Evolutionary conservation across 768 basidiomycete species (phyloP).

Genomic region (Phanerodontia chrysosporium): DNA sequence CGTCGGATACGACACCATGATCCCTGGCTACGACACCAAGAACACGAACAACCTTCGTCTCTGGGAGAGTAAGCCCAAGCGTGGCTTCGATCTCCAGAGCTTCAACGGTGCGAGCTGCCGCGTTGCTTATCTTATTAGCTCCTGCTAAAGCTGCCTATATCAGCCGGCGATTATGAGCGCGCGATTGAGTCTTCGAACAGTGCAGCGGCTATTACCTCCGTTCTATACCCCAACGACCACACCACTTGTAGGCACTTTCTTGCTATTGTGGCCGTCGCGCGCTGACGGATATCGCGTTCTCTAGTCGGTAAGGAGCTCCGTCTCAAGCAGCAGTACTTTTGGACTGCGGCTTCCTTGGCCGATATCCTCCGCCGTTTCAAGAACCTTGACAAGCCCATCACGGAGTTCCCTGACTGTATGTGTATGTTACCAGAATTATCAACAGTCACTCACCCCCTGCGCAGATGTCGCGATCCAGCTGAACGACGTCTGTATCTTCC

Average conservation of each 20-base stretch:
- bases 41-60: constrained; percentile 88
- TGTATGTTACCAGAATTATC: not conserved
- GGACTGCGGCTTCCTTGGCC: constrained; percentile 83
- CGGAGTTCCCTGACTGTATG: constrained; percentile 79
- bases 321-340: constrained; percentile 96
- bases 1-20: constrained; percentile 91
- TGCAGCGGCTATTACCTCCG: constrained; percentile 91
- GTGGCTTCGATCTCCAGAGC: constrained; percentile 89
- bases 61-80: constrained; percentile 83
- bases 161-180: constrained; percentile 89
- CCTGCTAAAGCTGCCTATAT: not conserved
- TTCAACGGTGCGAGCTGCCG: constrained; percentile 71
- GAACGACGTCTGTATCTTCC: constrained; percentile 65
- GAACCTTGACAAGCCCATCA: constrained; percentile 77
- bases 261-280: not conserved
- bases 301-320: constrained; percentile 83
- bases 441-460: constrained; percentile 4
- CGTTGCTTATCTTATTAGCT: not conserved
- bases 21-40: constrained; percentile 80
- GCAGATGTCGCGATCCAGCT: constrained; percentile 87
- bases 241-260: constrained; percentile 37
- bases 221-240: constrained; percentile 95
- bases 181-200: constrained; percentile 86
- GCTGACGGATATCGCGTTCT: not conserved
- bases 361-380: constrained; percentile 94